Evolutionary conservation across 2,329 filamentous ascomycete species (phyloP), one percentile per base, ranked within the genome.

Genomic region (Passalora sequoiae): DNA sequence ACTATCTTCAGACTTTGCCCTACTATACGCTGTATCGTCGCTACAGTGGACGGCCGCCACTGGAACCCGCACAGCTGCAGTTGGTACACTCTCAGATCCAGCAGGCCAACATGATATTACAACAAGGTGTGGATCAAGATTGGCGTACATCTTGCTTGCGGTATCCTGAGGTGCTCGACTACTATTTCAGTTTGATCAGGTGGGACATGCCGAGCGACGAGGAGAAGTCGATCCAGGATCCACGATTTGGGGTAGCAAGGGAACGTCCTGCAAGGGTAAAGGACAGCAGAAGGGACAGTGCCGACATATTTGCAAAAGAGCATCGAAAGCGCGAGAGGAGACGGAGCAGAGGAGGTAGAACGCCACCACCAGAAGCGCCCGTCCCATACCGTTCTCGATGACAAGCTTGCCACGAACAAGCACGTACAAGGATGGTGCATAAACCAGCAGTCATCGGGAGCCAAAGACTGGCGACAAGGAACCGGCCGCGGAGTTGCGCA

Each of bases 161-260:
- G 42, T 91, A 89, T 56, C 86, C 85, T 4, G 83, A 89, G 60
- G 81, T 89, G n/a, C 70, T 91, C 42, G 82, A 88, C 64, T 88
- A 89, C 65, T 89, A 84, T 61, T 89, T 83, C 65, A 73, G 78
- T 46, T 69, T 89, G 27, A 81, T 89, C 25, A 77, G 81, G 42
- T 62, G 88, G 46, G 76, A 71, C 16, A 65, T 86, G 4, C 84
- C 85, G 0, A 66, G 67, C 29, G 81, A 87, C 44, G 51, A 60
- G 12, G 64, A 66, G 20, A 53, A 59, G 12, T 56, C 58, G 27
- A 65, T 72, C 1, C 36, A 56, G 9, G 60, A 67, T 38, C 68
- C 68, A 3, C 38, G 49, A 10, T 59, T 61, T 40, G 58, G 60
- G 10, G 45, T 38, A 7, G 32, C 46, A 3, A 38, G 15, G 19